Conservation (phyloP, 371 early-diverging fungal genomes). For the Apophysomyces ossiformis region DNA sequence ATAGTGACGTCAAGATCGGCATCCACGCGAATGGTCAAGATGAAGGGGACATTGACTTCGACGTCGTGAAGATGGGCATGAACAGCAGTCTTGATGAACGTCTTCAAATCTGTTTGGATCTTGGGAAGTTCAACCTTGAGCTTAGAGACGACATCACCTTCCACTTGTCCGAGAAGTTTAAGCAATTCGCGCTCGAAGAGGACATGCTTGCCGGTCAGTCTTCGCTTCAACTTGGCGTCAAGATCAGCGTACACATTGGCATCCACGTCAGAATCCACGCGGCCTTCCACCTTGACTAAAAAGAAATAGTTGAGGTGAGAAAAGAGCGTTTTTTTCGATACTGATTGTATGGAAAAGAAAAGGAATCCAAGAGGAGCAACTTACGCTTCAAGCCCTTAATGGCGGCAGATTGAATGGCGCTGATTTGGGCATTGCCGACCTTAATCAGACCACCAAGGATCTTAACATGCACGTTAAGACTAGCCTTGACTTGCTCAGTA, state of each 20-base stretch:
- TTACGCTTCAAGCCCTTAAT: conserved; percentile 9
- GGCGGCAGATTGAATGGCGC: neutral
- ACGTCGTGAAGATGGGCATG: conserved; percentile 26
- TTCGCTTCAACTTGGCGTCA: conserved; percentile 2
- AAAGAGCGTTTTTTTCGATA: neutral
- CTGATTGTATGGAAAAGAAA: neutral
- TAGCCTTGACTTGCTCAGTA: conserved; percentile 15
- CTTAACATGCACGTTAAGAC: conserved; percentile 3
- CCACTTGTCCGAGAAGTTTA: conserved; percentile 6
- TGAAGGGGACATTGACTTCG: conserved; percentile 24
- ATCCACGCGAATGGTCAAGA: conserved; percentile 9
- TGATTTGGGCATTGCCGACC: conserved; percentile 12
- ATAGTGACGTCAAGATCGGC: conserved; percentile 13
- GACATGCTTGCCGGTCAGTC: neutral
- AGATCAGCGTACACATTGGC: conserved; percentile 10
- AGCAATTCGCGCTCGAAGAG: conserved; percentile 7
- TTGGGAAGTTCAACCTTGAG: conserved; percentile 32
- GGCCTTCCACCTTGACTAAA: conserved; percentile 6
- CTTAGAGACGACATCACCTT: conserved; percentile 10
- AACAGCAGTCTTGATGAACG: conserved; percentile 21
- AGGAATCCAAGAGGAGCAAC: neutral
- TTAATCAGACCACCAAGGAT: conserved; percentile 15
- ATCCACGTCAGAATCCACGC: conserved; percentile 6
- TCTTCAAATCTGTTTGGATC: conserved; percentile 20
- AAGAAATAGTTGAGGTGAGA: neutral